Evolutionary conservation across 106 monocot genomes (phyloP), one percentile per base, ranked within the genome.

Genomic region (Acorus calamus): DNA sequence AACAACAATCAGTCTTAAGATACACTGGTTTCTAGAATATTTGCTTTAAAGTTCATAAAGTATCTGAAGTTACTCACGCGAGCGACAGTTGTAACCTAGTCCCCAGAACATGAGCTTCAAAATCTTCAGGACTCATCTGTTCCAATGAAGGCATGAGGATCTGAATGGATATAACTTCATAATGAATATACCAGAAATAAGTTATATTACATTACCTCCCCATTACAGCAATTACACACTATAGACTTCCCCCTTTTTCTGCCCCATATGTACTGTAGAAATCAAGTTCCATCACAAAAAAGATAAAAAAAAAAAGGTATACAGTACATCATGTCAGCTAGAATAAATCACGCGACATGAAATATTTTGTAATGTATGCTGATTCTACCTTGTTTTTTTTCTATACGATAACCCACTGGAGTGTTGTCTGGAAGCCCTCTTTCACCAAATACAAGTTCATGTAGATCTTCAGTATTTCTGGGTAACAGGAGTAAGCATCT

Each of bases 51-150:
- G 49, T 44, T 11, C 50, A 45, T 6, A 51, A 4, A n/a, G 7
- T 14, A 14, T 41, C 7, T 28, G 47, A 44, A 44, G 49, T 14
- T 64, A 54, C 84, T 74, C 57, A 85, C 84, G 84, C 28, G 28
- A 28, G 28, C 28, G 28, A 28, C 28, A 1, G 28, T 28, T 28
- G 28, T 28, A 28, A 28, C 28, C 28, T 28, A 28, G 28, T 28
- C 28, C 28, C 28, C 28, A 28, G 28, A 56, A 77, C 80, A 78
- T 85, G 84, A 61, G 55, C 74, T 74, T 85, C 84, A 74, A 85
- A 85, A 13, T 68, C 71, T 72, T 80, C 77, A 66, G 84, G 84
- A 60, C 70, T 77, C 49, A 77, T 57, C 84, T 85, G 67, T 53
- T 57, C 50, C 47, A 53, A 51, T 55, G 59, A n/a, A 74, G 46